These are phyloP conservation scores for Anacardium occidentale DNA, from an alignment of 345 rosid species.

Conservation along the genomic window DNA sequence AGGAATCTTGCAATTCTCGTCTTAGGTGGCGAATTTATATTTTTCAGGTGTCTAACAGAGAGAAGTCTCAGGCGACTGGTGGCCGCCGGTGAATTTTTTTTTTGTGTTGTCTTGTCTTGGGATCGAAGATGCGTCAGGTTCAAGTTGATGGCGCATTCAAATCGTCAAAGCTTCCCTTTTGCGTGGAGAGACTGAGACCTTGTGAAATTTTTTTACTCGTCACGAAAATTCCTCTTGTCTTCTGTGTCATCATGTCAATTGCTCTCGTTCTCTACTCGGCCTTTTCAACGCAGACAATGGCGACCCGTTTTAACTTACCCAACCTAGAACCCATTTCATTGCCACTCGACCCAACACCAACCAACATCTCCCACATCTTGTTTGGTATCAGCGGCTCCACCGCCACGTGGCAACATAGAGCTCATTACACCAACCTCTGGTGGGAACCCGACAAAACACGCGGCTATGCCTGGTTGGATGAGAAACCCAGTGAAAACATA, in stretches of 20 bases:
- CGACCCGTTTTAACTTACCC: constrained; percentile 27
- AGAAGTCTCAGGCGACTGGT: not conserved
- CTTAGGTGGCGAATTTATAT: no score
- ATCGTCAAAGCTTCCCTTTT: constrained; percentile 31
- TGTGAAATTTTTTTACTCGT: constrained; percentile 37
- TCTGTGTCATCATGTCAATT: constrained; percentile 53
- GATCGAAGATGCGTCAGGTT: constrained; percentile 17
- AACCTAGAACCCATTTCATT: not conserved
- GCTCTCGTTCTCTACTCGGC: constrained; percentile 48
- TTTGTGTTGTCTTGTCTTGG: not conserved
- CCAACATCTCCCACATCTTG: constrained; percentile 67
- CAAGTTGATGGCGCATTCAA: constrained; percentile 26
- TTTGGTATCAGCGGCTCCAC: constrained; percentile 68
- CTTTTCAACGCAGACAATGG: constrained; percentile 31
- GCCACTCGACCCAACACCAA: constrained; percentile 24
- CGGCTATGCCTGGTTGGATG: constrained; percentile 71
- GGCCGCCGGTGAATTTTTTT: not conserved
- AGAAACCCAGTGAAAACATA: constrained; percentile 13
- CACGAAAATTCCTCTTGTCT: constrained; percentile 42
- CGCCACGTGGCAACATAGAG: constrained; percentile 58
- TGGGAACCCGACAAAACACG: constrained; percentile 56
- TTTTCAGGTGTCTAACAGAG: no score
- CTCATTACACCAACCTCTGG: constrained; percentile 57
- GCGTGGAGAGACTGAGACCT: constrained; percentile 37
- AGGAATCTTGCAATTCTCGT: no score